A percentile compares a stretch with the other conserved stretches of the same genome.
phyloP scores from a whole-genome alignment of 169 alveolate species.

The Plasmodium falciparum region DNA sequence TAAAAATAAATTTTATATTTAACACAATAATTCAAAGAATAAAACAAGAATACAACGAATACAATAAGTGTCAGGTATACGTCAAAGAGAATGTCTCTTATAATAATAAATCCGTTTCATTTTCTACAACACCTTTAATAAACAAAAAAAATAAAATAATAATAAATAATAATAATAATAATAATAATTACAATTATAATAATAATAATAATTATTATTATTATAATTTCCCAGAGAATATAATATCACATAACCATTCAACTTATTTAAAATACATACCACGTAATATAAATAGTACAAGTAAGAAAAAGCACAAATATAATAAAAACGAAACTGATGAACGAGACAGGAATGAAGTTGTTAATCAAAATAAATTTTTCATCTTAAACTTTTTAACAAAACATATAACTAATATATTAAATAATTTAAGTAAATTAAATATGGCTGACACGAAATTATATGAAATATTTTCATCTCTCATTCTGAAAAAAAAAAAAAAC shows the following conservation, averaged over 20 bases:
- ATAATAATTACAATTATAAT: background rate
- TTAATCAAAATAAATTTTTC: conserved; percentile 2
- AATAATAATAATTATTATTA: background rate
- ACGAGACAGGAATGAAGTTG: background rate
- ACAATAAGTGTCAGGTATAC: background rate
- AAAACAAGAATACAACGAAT: conserved; percentile 13
- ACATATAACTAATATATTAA: conserved; percentile 56
- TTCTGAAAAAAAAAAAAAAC: conserved; percentile 36
- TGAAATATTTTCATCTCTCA: conserved; percentile 33
- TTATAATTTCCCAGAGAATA: background rate
- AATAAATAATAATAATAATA: background rate
- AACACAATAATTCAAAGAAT: conserved; percentile 15
- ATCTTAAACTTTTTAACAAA: conserved; percentile 17
- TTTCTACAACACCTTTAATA: background rate
- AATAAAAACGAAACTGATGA: background rate
- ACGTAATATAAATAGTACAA: too few species aligned
- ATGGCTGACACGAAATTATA: conserved; percentile 48
- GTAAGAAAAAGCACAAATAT: background rate
- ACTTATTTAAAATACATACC: background rate
- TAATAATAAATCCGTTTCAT: background rate
- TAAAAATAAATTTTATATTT: conserved; percentile 35
- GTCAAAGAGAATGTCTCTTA: background rate
- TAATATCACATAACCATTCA: too few species aligned
- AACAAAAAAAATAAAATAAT: background rate
- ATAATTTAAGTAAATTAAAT: conserved; percentile 64